Conservation (phyloP, 148 eudicot species). For the Beta vulgaris region DNA sequence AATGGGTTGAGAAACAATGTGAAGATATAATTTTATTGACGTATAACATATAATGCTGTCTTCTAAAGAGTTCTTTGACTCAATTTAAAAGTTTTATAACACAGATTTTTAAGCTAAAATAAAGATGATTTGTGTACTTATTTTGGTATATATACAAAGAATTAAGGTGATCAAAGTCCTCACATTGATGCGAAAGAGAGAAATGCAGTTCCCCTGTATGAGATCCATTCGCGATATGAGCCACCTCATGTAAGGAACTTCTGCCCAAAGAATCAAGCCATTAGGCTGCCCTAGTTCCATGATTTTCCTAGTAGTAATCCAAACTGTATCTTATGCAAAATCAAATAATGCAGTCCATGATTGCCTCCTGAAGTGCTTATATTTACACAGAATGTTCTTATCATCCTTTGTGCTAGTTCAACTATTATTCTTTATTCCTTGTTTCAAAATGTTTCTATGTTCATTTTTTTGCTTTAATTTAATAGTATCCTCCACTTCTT, state of each 20-base stretch:
- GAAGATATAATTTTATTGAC: too few relatives aligned
- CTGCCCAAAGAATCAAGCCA: constrained; percentile 75
- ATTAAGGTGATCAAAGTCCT: constrained; percentile 32
- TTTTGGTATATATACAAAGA: too few relatives aligned
- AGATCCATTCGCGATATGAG: constrained; percentile 98
- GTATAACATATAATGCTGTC: too few relatives aligned
- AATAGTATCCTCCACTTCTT: too few relatives aligned
- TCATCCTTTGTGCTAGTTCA: constrained; percentile 73
- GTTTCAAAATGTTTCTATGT: too few relatives aligned
- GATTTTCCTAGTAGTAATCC: constrained; percentile 76
- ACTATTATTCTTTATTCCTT: too few relatives aligned
- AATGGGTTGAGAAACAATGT: too few relatives aligned
- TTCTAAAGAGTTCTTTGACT: too few relatives aligned
- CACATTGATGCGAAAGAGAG: constrained; percentile 90
- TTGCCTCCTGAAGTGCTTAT: constrained; percentile 65
- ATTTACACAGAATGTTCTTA: constrained; percentile 54
- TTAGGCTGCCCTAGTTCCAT: constrained; percentile 79
- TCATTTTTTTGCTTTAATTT: too few relatives aligned
- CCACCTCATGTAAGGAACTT: constrained; percentile 81
- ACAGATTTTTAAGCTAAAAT: too few relatives aligned
- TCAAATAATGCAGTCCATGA: constrained; percentile 94
- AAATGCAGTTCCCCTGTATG: constrained; percentile 95
- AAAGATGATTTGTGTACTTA: too few relatives aligned
- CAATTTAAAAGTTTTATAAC: too few relatives aligned
- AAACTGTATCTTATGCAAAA: constrained; percentile 63